Evolutionary conservation across 495 filamentous ascomycete species (phyloP).

Genomic region (Wilcoxina mikolae): DNA sequence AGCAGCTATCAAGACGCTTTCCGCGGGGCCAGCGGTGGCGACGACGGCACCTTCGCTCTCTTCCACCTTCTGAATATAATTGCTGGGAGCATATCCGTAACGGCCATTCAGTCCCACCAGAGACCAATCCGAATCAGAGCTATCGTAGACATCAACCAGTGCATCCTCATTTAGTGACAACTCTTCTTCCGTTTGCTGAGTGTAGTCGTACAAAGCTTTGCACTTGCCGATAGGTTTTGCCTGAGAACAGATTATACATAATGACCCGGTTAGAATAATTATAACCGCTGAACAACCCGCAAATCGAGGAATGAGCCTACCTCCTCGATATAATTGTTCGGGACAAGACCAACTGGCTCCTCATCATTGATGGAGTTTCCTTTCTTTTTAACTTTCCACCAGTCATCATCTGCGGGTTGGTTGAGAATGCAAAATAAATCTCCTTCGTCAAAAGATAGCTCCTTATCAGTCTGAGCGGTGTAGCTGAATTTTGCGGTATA

Average conservation of each 20-base stretch:
- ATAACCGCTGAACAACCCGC: not conserved
- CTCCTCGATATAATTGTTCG: slow-evolving; percentile 93
- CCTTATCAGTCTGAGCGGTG: slow-evolving; percentile 69
- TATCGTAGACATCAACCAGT: slow-evolving; percentile 69
- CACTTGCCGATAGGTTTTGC: slow-evolving; percentile 57
- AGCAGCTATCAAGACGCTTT: slow-evolving; percentile 13
- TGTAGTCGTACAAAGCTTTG: slow-evolving; percentile 89
- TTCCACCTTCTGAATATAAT: slow-evolving; percentile 69
- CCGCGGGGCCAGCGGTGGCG: not conserved
- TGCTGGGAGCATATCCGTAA: slow-evolving; percentile 91
- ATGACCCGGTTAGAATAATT: not conserved
- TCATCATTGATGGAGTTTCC: slow-evolving; percentile 80
- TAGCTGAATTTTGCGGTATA: slow-evolving; percentile 93
- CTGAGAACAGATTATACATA: slow-evolving; percentile 32
- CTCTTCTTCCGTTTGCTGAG: slow-evolving; percentile 93
- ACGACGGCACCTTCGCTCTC: slow-evolving; percentile 1
- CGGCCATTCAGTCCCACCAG: slow-evolving; percentile 71
- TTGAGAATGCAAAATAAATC: slow-evolving; percentile 87
- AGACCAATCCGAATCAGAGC: slow-evolving; percentile 89
- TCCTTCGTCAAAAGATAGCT: slow-evolving; percentile 75
- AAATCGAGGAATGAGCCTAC: slow-evolving; percentile 39
- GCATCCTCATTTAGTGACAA: slow-evolving; percentile 89
- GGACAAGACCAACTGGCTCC: slow-evolving; percentile 83
- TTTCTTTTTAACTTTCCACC: slow-evolving; percentile 99
- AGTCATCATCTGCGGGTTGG: slow-evolving; percentile 78